Percentiles rank a stretch among this genome's conserved stretches.
Evolutionary conservation across 2,329 filamentous ascomycete genomes (phyloP).

Genomic region (Sporothrix protearum): DNA sequence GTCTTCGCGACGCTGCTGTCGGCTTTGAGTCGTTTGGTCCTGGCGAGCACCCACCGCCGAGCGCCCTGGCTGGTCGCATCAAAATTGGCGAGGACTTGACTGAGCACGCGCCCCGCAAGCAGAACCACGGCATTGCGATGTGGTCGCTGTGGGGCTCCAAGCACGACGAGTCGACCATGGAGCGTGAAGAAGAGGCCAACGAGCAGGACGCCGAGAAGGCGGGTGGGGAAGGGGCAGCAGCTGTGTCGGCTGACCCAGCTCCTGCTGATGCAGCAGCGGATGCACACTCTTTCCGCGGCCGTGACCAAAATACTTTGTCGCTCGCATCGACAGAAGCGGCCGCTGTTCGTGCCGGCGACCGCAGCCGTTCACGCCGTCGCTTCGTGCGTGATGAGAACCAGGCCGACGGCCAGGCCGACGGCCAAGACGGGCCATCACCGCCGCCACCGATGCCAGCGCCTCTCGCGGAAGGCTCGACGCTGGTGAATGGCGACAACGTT

Average conservation of each 20-base stretch:
- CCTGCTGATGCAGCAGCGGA: neutral
- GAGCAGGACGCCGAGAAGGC: conserved; percentile 41
- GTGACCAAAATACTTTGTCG: conserved; percentile 13
- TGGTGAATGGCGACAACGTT: neutral
- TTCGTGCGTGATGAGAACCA: conserved; percentile 22
- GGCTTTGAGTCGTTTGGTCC: conserved; percentile 68
- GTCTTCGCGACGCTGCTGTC: conserved; percentile 66
- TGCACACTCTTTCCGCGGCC: neutral
- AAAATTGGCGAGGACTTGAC: conserved; percentile 46
- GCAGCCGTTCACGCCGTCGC: conserved; percentile 4
- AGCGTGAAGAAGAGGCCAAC: conserved; percentile 46
- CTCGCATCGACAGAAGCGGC: too few species aligned
- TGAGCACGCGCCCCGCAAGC: conserved; percentile 51
- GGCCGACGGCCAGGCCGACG: neutral
- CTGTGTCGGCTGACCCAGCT: neutral
- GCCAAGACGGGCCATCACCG: neutral
- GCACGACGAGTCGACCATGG: conserved; percentile 74
- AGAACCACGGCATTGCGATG: conserved; percentile 69
- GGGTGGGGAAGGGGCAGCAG: conserved; percentile 37
- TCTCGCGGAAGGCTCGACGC: neutral
- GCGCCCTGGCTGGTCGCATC: conserved; percentile 71
- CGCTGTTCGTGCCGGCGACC: neutral
- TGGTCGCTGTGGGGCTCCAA: conserved; percentile 89
- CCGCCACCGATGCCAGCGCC: neutral
- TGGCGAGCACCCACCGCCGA: conserved; percentile 77